phyloP scores from a whole-genome alignment of 441 rosid species.

The Sinapis alba region DNA sequence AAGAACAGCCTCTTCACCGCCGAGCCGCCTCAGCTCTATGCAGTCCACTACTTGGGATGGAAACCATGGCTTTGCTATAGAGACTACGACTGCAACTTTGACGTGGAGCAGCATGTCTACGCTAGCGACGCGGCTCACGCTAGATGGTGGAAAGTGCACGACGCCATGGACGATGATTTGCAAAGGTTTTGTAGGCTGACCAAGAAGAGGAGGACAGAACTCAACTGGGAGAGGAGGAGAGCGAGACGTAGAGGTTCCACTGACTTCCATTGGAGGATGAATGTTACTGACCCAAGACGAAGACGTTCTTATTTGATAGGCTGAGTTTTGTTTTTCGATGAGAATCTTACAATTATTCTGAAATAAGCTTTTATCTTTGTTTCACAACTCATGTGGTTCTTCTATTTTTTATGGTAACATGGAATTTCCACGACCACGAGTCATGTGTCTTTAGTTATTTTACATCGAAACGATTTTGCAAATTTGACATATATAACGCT shows the following conservation, averaged over 20 bases:
- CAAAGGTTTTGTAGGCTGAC: conserved; percentile 74
- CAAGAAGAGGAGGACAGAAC: conserved; percentile 59
- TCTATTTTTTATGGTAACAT: neutral
- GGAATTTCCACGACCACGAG: neutral
- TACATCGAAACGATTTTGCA: too few species aligned
- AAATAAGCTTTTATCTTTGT: neutral
- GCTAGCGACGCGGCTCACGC: conserved; percentile 87
- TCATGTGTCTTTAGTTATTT: neutral
- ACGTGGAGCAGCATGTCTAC: conserved; percentile 66
- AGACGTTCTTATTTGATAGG: conserved; percentile 41
- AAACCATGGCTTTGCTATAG: conserved; percentile 95
- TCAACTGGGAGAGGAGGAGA: conserved; percentile 80
- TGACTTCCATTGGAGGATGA: conserved; percentile 76
- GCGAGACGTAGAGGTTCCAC: conserved; percentile 52
- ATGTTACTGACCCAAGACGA: conserved; percentile 79
- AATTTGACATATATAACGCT: too few species aligned
- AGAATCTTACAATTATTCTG: neutral
- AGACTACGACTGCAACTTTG: conserved; percentile 92
- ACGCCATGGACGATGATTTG: conserved; percentile 61
- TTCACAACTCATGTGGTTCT: neutral
- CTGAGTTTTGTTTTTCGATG: neutral
- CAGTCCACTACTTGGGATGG: conserved; percentile 82
- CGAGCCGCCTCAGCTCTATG: conserved; percentile 71
- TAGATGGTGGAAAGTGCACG: conserved; percentile 90
- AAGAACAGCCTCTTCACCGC: conserved; percentile 78